Base-by-base conservation (phyloP, 768 basidiomycete species). In the Auricularia cornea region DNA sequence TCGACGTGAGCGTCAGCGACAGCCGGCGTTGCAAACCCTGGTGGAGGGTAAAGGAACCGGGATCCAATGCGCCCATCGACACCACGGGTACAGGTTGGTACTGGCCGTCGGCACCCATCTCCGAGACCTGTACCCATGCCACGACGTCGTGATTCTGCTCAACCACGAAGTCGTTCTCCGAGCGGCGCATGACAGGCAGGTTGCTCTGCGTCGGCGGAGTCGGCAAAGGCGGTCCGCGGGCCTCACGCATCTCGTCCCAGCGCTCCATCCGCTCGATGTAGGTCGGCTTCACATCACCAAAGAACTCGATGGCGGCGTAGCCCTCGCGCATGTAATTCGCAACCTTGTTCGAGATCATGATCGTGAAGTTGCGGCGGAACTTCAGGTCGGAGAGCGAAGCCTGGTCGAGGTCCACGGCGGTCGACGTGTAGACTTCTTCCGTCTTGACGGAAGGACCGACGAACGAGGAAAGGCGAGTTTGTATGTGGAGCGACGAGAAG, bases 201-300 rank as follows among this genome's bases (percentile, higher is more conserved):
- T 57, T 57, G 54, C 54, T 57, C 54, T 57, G 54, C 54, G 44
- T 61, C 44, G 63, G 61, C 12, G 61, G 57, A 44, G 59, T 66
- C 20, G 60, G 31, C 23, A 12, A 64, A 64, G 63, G 64, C 62
- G 20, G 2, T 64, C 78, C 75, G 66, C 84, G 83, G 59, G 89
- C 84, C 66, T 98, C 94, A 35, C 94, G 85, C 79, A 91, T 81
- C 71, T 94, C 90, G 70, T 98, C 96, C 94, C 94, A 97, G 62
- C 90, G 83, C 70, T 94, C 93, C 74, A 98, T 77, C 5, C 93
- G 84, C 65, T 92, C 89, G 68, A 98, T 73, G 73, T 96, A 98
- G 18, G 87, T 88, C 16, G 92, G 83, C 59, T 84, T 86, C 64
- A 89, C 79, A 6, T 86, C 81, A 16, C 91, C 96, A 68, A 95